Evolutionary conservation across 208 protist genomes (phyloP), one percentile per base, ranked within the genome.

Genomic region (Crithidia fasciculata): DNA sequence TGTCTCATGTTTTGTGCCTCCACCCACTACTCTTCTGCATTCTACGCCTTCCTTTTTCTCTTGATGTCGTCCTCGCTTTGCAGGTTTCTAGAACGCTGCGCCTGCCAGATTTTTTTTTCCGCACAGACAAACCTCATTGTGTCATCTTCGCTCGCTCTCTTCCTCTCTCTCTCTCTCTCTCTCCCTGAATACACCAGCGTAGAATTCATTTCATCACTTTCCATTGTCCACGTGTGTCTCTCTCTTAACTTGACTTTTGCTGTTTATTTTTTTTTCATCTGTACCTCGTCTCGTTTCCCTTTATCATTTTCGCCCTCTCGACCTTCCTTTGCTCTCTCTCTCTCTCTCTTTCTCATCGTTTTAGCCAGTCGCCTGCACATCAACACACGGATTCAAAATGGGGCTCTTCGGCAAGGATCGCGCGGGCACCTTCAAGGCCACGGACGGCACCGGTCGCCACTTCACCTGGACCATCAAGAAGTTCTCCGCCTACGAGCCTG

Each of bases 401-500:
- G 86, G 90, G 57, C 64, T 92, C 55, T 92, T 95, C 39, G 80
- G 74, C 37, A 95, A 95, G 67, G 84, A 89, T 43, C 83, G 88
- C 55, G 70, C 74, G 13, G 92, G 92, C n/a, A 75, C 72, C 40
- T 86, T 96, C 58, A 82, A 73, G 49, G 36, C 85, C 50, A 80
- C 69, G 3, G 87, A 88, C 72, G 69, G 57, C 19, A 71, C 65
- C 0, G 82, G 83, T 4, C 84, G 86, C 19, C 81, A 68, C 64
- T 96, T 95, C 69, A 69, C 60, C 6, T 97, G 93, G 91, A 84
- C 77, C 0, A 87, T 97, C 58, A 80, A 79, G 9, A 82, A 85
- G 0, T 94, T 97, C 65, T 82, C 74, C 43, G 59, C 16, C 40
- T 76, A 82, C 64, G 44, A 67, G 61, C 12, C 41, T 12, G 82